Percentiles rank a stretch among this genome's conserved stretches.
phyloP scores from a whole-genome alignment of 805 yeast species.

The Saccharomycopsis babjevae region DNA sequence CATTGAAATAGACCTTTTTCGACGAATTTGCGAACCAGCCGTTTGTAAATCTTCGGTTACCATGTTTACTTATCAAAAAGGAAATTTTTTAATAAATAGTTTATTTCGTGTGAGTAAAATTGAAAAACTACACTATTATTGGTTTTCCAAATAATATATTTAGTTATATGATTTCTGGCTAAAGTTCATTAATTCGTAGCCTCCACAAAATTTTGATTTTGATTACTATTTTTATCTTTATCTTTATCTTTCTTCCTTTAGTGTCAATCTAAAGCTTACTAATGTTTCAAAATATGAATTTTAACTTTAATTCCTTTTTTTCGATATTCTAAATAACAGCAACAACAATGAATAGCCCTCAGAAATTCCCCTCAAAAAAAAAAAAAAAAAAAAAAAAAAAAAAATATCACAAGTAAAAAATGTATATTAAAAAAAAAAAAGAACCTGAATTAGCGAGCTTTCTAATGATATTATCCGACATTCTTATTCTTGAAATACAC shows the following conservation, averaged over 20 bases:
- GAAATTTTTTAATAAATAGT: too few species aligned
- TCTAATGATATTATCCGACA: too few species aligned
- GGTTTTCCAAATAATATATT: neutral
- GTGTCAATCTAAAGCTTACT: neutral
- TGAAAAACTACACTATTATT: too few species aligned
- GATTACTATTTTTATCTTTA: neutral
- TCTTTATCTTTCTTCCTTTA: neutral
- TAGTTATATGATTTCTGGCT: neutral
- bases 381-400: neutral
- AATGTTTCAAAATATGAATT: neutral
- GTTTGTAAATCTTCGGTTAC: neutral
- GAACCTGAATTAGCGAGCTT: neutral
- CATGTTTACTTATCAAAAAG: neutral
- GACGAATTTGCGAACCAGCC: constrained; percentile 3
- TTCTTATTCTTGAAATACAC: neutral
- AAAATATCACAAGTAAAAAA: neutral
- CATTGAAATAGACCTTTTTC: constrained; percentile 34
- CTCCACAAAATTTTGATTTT: neutral
- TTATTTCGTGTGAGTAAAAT: too few species aligned
- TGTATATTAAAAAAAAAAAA: neutral
- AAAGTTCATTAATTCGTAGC: neutral
- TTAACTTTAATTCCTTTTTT: neutral
- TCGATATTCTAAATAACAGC: neutral
- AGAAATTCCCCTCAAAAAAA: neutral
- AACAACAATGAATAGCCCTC: neutral